Conservation (phyloP, 164 flowering plant species). For the Cinnamomum micranthum region DNA sequence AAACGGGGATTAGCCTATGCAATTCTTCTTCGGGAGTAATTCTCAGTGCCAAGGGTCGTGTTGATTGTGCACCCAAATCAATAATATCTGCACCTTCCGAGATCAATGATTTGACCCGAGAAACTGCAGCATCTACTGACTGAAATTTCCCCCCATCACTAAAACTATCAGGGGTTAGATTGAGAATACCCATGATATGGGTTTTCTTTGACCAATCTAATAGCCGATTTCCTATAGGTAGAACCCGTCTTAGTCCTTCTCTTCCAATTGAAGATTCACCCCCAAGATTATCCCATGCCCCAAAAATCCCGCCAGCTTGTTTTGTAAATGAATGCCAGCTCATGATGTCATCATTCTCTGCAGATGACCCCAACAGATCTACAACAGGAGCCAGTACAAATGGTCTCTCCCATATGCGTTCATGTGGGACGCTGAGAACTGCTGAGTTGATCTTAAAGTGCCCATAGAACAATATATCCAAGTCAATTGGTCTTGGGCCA, state of each 20-base stretch:
- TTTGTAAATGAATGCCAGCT: slow-evolving; percentile 74
- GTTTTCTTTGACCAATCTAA: slow-evolving; percentile 84
- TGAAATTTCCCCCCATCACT: slow-evolving; percentile 88
- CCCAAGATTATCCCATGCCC: slow-evolving; percentile 76
- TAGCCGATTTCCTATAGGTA: slow-evolving; percentile 62
- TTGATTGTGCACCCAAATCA: slow-evolving; percentile 93
- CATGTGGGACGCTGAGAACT: slow-evolving; percentile 74
- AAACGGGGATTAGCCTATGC: slow-evolving; percentile 68
- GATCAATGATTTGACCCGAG: slow-evolving; percentile 64
- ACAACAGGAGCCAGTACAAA: slow-evolving; percentile 89
- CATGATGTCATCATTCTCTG: slow-evolving; percentile 55
- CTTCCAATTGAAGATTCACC: slow-evolving; percentile 72
- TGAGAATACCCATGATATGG: slow-evolving; percentile 81
- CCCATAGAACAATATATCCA: slow-evolving; percentile 89
- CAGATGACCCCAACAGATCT: slow-evolving; percentile 69
- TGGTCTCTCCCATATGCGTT: slow-evolving; percentile 92
- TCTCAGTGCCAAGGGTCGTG: slow-evolving; percentile 69
- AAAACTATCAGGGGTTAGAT: slow-evolving; percentile 91
- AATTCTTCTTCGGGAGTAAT: slow-evolving; percentile 76
- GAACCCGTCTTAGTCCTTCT: slow-evolving; percentile 70
- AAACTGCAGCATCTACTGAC: slow-evolving; percentile 61
- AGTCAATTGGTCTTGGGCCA: slow-evolving; percentile 94
- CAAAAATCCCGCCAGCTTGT: slow-evolving; percentile 51
- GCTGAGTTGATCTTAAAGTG: slow-evolving; percentile 60
- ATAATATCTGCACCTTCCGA: slow-evolving; percentile 88